Evolutionary conservation across 75 land plant genomes (phyloP), one percentile per base, ranked within the genome.

Genomic region (Chamaecyparis obtusa): DNA sequence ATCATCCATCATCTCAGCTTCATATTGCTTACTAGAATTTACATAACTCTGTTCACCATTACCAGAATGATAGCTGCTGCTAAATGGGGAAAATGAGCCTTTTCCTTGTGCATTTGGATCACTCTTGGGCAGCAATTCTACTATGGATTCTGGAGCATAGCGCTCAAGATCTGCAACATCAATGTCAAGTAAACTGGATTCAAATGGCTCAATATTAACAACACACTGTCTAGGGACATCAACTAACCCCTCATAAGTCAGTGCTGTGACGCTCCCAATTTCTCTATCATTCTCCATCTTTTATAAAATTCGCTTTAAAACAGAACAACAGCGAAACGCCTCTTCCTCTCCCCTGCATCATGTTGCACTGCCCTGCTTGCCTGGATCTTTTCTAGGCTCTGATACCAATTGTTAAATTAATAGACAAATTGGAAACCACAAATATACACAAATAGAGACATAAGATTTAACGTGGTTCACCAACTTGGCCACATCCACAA

Each of bases 241-340:
- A 93, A 90, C 92, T 86, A 98, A 90, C 49, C 99, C 99, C 96
- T n/a, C n/a, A n/a, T n/a, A n/a, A n/a, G n/a, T n/a, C n/a, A n/a
- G n/a, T n/a, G n/a, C n/a, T n/a, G n/a, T n/a, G n/a, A n/a, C n/a
- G n/a, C n/a, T n/a, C n/a, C n/a, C n/a, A n/a, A n/a, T n/a, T n/a
- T n/a, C n/a, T n/a, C n/a, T n/a, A n/a, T n/a, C n/a, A n/a, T n/a
- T n/a, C n/a, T n/a, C n/a, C n/a, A n/a, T n/a, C n/a, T n/a, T n/a
- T n/a, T n/a, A n/a, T n/a, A n/a, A n/a, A n/a, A n/a, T n/a, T n/a
- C n/a, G n/a, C n/a, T n/a, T n/a, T n/a, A n/a, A n/a, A n/a, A n/a
- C n/a, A n/a, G n/a, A n/a, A n/a, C n/a, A n/a, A n/a, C n/a, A n/a
- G n/a, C n/a, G n/a, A n/a, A n/a, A n/a, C n/a, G n/a, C n/a, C n/a